phyloP scores from a whole-genome alignment of 352 stramenopile genomes.

The Blastocystis sp. region DNA sequence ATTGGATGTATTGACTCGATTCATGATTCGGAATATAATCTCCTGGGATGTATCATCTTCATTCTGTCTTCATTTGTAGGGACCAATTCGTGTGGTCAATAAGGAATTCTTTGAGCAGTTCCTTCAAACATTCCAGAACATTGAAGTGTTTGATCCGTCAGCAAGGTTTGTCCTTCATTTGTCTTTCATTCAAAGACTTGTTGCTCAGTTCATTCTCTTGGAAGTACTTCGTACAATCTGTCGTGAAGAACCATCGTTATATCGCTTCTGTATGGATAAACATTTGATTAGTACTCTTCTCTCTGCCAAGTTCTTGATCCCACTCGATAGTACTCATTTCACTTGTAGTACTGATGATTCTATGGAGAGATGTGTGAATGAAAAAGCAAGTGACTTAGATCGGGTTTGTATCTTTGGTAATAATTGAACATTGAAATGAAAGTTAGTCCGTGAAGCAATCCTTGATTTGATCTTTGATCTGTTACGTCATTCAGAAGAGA shows the following conservation, averaged over 20 bases:
- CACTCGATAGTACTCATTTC: not conserved
- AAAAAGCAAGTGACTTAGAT: not conserved
- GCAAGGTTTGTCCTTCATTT: not conserved
- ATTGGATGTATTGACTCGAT: not conserved
- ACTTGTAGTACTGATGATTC: not conserved
- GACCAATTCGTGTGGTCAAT: not conserved
- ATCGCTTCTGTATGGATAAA: not conserved
- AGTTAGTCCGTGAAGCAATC: not conserved
- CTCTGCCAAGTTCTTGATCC: not conserved
- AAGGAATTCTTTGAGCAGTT: slow-evolving; percentile 29
- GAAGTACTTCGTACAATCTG: slow-evolving; percentile 21
- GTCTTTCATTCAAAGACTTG: not conserved
- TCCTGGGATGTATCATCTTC: not conserved
- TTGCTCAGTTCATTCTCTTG: slow-evolving; percentile 13
- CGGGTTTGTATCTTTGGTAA: not conserved
- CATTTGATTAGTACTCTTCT: not conserved
- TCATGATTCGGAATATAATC: not conserved
- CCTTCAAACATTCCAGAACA: not conserved
- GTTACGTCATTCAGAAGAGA: not conserved
- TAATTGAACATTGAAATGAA: not conserved
- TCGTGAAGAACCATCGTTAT: not conserved
- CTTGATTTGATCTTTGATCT: slow-evolving; percentile 1
- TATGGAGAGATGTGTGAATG: not conserved
- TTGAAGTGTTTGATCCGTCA: slow-evolving; percentile 1
- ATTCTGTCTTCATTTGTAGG: not conserved